phyloP scores from a whole-genome alignment of 495 filamentous ascomycete genomes.

The Elasticomyces elasticus region DNA sequence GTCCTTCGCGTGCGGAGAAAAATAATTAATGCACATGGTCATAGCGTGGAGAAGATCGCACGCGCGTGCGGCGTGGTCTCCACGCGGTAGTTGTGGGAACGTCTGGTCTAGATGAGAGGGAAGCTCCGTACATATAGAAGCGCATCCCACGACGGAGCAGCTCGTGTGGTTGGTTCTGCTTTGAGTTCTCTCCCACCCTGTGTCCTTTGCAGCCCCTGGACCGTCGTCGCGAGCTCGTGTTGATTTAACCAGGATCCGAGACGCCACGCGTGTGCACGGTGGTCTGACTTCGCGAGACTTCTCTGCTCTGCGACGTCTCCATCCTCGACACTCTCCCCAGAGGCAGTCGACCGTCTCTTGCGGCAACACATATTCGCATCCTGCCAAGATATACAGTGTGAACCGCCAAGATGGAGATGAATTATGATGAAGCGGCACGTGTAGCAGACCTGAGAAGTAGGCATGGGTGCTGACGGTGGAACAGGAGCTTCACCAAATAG shows the following conservation, averaged over 20 bases:
- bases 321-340: neutral
- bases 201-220: neutral
- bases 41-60: neutral
- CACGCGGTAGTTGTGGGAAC: neutral
- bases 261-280: neutral
- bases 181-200: neutral
- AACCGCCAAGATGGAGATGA: slow-evolving; percentile 27
- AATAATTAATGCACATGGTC: neutral
- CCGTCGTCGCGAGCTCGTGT: neutral
- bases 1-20: neutral
- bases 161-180: too few relatives aligned
- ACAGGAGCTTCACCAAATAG: slow-evolving; percentile 29
- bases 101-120: neutral
- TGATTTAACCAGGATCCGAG: neutral
- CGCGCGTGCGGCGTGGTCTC: neutral
- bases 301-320: neutral
- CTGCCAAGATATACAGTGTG: neutral
- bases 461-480: slow-evolving; percentile 1
- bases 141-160: too few relatives aligned
- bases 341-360: too few relatives aligned
- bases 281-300: neutral
- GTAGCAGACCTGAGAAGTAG: neutral
- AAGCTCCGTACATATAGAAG: too few relatives aligned
- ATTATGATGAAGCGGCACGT: slow-evolving; percentile 23
- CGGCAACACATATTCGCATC: neutral